Evolutionary conservation across 805 yeast species (phyloP), one percentile per base, ranked within the genome.

Genomic region (Lachancea mirantina): DNA sequence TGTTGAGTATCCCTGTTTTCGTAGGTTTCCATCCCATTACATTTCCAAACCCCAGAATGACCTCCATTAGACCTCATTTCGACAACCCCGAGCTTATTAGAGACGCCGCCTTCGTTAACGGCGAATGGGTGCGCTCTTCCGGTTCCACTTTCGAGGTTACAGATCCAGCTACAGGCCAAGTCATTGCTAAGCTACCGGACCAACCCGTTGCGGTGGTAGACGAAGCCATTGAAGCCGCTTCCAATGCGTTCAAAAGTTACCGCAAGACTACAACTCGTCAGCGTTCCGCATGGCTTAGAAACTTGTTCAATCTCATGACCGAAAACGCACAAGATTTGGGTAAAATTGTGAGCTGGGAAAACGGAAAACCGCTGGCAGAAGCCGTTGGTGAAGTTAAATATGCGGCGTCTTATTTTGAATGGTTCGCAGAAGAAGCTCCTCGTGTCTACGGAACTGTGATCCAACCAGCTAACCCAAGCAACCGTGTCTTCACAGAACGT

Each of bases 391-490:
- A 75, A 46, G 52, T 73, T 38, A 70, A 65, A 44, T 74, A 74
- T 43, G 77, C 74, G 18, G 80, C 81, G 3, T 72, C 83, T 5
- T 87, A 81, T 57, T 81, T 84, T 55, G 87, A 84, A 51, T 88
- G 96, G 96, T 88, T 76, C 52, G 68, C 94, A 19, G 78, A 72
- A 50, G 79, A 72, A 46, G 76, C 78, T 9, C 70, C 73, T 43
- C 55, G 79, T 41, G 49, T 64, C 18, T 71, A 72, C 46, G 78
- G 81, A 30, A 61, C 66, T 36, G 70, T 77, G 2, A 73, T 74
- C 36, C 78, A 72, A 45, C 76, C 80, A 7, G 39, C 67, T 14
- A 69, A 67, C 46, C 61, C 66, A 28, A 55, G 65, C 32, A 73
- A 70, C 46, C 67, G 76, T 50, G 69, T 70, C 14, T 59, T 68